These are phyloP conservation scores for Xylariaceae sp. DNA, from an alignment of 2,329 filamentous ascomycete species.

Conservation along the genomic window DNA sequence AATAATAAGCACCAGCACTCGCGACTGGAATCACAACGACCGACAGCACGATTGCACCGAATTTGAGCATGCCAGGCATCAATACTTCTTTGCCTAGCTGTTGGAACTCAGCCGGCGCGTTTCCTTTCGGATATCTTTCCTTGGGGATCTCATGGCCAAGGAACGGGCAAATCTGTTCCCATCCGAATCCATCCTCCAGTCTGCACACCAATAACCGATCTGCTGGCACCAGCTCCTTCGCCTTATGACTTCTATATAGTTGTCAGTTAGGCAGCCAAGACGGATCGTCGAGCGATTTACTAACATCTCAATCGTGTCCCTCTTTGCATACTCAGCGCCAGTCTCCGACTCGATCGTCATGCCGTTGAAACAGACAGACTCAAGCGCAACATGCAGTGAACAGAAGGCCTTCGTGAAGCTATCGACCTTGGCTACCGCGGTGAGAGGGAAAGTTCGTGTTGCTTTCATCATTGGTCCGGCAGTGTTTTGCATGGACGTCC, in stretches of 20 bases:
- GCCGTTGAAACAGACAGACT: constrained; percentile 11
- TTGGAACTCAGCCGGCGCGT: constrained; percentile 27
- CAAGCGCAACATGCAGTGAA: constrained; percentile 12
- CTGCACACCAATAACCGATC: constrained; percentile 28
- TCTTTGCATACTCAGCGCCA: constrained; percentile 8
- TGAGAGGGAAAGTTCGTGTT: constrained; percentile 24
- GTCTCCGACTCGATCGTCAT: constrained; percentile 6
- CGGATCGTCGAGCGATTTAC: background rate
- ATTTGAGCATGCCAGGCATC: constrained; percentile 8
- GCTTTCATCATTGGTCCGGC: constrained; percentile 10
- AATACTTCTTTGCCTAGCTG: constrained; percentile 14
- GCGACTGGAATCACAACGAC: constrained; percentile 6
- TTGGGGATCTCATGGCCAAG: constrained; percentile 29
- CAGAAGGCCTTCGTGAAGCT: constrained; percentile 14
- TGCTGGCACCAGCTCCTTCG: constrained; percentile 24
- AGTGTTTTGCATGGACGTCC: constrained; percentile 27
- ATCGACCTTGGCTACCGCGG: constrained; percentile 21
- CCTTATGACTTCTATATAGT: constrained; percentile 21
- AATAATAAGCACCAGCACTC: constrained; percentile 12
- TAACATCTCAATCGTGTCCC: constrained; percentile 13
- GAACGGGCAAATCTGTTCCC: constrained; percentile 35
- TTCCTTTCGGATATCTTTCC: constrained; percentile 28
- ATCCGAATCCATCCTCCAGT: constrained; percentile 34
- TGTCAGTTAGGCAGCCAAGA: constrained; percentile 2
- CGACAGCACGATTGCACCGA: constrained; percentile 4